These are phyloP conservation scores for Xylariaceae sp. DNA, from an alignment of 2,329 filamentous ascomycete genomes.

Conservation along the genomic window DNA sequence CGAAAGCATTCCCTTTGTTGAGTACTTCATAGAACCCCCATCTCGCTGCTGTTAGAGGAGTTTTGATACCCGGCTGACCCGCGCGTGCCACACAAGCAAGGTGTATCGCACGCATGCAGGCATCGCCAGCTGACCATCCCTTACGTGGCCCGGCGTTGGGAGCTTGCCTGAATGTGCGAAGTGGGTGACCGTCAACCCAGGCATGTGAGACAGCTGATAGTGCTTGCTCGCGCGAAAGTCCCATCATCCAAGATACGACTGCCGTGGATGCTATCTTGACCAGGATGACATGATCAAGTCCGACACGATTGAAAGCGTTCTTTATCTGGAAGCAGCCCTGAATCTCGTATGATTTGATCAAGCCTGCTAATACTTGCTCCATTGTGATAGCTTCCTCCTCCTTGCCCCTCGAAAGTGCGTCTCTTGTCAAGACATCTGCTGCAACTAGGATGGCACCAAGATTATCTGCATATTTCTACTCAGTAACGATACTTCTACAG, in stretches of 20 bases:
- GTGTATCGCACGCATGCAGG: constrained; percentile 37
- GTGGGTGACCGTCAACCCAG: constrained; percentile 36
- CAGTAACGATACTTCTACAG: too few species aligned
- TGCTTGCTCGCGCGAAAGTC: constrained; percentile 31
- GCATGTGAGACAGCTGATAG: constrained; percentile 35
- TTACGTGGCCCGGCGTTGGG: constrained; percentile 36
- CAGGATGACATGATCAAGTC: constrained; percentile 39
- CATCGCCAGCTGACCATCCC: constrained; percentile 40
- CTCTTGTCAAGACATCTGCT: constrained; percentile 26
- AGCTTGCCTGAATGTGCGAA: constrained; percentile 31
- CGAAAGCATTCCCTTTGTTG: constrained; percentile 14
- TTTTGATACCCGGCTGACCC: constrained; percentile 20
- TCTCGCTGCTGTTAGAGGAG: constrained; percentile 27
- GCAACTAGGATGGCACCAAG: constrained; percentile 35
- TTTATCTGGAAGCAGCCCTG: constrained; percentile 35
- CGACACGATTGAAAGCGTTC: constrained; percentile 37
- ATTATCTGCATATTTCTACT: constrained; percentile 28
- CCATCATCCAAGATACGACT: constrained; percentile 35
- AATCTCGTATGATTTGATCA: constrained; percentile 40
- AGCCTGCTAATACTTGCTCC: constrained; percentile 8
- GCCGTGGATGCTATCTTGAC: constrained; percentile 39
- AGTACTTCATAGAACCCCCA: constrained; percentile 35
- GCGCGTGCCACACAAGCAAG: constrained; percentile 28
- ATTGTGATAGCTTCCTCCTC: constrained; percentile 26
- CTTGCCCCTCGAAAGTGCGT: constrained; percentile 17